Evolutionary conservation across 176 grass and related monocot genomes (phyloP), one percentile per base, ranked within the genome.

Genomic region (Carex parvula): DNA sequence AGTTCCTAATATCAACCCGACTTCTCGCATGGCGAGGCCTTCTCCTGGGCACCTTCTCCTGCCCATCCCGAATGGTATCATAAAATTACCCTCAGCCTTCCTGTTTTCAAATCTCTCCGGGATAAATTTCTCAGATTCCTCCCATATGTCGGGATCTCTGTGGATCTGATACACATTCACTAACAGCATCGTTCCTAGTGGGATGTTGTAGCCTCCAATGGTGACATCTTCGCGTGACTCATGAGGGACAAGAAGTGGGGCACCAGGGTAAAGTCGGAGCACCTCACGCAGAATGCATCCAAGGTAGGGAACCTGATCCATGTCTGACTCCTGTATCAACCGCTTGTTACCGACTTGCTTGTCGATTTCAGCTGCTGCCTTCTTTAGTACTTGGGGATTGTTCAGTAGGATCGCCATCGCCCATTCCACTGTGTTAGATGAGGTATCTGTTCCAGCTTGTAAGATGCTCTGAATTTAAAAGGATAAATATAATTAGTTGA

Each of bases 91-190:
- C 3, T 63, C 60, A 3, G 60, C 10, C 0, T 9, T 72, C 29
- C 68, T 30, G n/a, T 46, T 46, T 2, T 11, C 14, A 12, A 87
- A 82, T 50, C 85, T 72, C 54, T 87, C 85, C 35, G 85, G 85
- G 66, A 37, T 82, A 54, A 87, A 87, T 32, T 44, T 59, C 18
- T 54, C 35, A 8, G 85, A 30, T 1, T 87, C 78, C 3, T 81
- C 64, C 85, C 85, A 87, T 0, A 8, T 8, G 2, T 33, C 37
- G 1, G 85, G 85, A n/a, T 82, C 85, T 70, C 85, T 83, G 20
- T 87, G 85, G 1, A 87, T 87, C 21, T 66, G 78, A 64, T 80
- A 87, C 53, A 1, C 85, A 53, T 87, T 87, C 39, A 82, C 79
- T 46, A 87, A 57, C 6, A 83, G 14, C 77, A 87, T 72, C 30